phyloP scores from a whole-genome alignment of 1,284 basidiomycete species.

The Sporisorium scitamineum region DNA sequence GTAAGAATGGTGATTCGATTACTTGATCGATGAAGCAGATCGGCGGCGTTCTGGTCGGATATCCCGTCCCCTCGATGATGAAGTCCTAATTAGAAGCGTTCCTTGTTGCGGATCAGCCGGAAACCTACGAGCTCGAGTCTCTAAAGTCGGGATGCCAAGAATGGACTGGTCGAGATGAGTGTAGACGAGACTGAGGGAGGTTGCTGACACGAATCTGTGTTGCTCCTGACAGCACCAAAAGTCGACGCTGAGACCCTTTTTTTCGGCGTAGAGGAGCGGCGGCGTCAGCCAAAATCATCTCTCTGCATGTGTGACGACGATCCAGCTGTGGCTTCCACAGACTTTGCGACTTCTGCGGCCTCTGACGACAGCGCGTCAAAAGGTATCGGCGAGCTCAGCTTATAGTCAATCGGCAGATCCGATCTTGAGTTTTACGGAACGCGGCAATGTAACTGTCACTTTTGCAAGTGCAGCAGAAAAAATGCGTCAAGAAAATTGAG shows the following conservation, averaged over 20 bases:
- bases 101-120: background rate
- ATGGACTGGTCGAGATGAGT: background rate
- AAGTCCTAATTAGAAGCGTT: background rate
- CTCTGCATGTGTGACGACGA: background rate
- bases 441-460: conserved; percentile 43
- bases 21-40: background rate
- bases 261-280: conserved; percentile 10
- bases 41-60: background rate
- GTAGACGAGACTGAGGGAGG: background rate
- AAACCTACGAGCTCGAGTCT: background rate
- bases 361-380: conserved; percentile 8
- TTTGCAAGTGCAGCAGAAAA: conserved; percentile 16
- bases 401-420: conserved; percentile 23
- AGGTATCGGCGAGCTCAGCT: background rate
- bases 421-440: conserved; percentile 15
- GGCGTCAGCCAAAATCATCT: conserved; percentile 8
- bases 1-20: background rate
- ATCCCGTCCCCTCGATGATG: background rate
- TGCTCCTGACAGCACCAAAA: background rate
- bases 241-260: conserved; percentile 39
- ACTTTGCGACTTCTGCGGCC: background rate
- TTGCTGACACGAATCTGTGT: background rate
- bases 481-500: conserved; percentile 12
- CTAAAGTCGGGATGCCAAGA: background rate
- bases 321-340: background rate